These are phyloP conservation scores for Pseudozyma thailandica DNA, from an alignment of 1,284 basidiomycete genomes.

Conservation along the genomic window DNA sequence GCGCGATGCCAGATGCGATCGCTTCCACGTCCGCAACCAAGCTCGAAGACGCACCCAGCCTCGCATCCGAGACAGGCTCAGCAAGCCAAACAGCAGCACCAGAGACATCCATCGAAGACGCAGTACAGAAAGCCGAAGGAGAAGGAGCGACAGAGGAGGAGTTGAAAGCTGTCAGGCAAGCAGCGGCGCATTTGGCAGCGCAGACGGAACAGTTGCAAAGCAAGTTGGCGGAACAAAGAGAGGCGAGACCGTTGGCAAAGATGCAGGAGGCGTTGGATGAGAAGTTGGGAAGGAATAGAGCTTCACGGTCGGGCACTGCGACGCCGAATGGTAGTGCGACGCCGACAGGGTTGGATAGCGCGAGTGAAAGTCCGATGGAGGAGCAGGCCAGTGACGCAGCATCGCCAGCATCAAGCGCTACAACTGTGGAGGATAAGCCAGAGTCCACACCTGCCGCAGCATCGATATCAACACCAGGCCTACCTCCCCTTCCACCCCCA, in stretches of 20 bases:
- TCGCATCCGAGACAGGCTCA: slow-evolving; percentile 7
- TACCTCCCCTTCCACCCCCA: slow-evolving; percentile 8
- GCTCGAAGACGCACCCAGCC: slow-evolving; percentile 12
- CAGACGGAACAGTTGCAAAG: slow-evolving; percentile 45
- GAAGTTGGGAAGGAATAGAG: slow-evolving; percentile 72
- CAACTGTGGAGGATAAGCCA: slow-evolving; percentile 6
- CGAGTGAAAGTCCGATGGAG: slow-evolving; percentile 4
- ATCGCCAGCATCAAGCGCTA: slow-evolving; percentile 1
- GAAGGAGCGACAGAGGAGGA: slow-evolving; percentile 29
- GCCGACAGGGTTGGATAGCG: slow-evolving; percentile 5
- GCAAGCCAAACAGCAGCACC: slow-evolving; percentile 7
- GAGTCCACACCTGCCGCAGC: slow-evolving; percentile 3
- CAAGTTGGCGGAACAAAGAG: slow-evolving; percentile 80
- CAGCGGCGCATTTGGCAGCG: slow-evolving; percentile 31
- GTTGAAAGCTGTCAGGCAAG: slow-evolving; percentile 15
- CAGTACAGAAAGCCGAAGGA: slow-evolving; percentile 14
- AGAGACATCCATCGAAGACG: slow-evolving; percentile 12
- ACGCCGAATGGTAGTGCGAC: slow-evolving; percentile 21
- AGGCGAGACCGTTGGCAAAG: slow-evolving; percentile 86
- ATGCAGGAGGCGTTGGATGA: slow-evolving; percentile 75
- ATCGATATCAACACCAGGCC: neutral
- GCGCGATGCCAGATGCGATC: slow-evolving; percentile 13
- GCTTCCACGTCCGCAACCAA: slow-evolving; percentile 13
- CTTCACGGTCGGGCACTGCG: slow-evolving; percentile 23
- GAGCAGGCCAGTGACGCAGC: slow-evolving; percentile 41